phyloP scores from a whole-genome alignment of 179 eudicot genomes.

The Pouteria campechiana region DNA sequence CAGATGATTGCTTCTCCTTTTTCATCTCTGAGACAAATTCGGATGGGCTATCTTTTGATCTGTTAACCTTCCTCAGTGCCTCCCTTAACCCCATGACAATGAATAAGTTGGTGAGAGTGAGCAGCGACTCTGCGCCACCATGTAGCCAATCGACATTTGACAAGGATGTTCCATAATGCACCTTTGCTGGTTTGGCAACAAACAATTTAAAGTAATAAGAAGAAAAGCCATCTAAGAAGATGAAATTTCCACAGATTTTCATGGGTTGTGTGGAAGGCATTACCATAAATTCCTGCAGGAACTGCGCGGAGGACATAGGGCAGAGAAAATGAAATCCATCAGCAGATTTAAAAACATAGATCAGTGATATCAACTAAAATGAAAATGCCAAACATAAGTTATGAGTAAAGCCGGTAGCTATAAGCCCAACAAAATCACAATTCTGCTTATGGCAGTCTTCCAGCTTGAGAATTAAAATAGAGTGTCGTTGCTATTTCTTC shows the following conservation, averaged over 20 bases:
- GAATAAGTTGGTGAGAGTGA: slow-evolving; percentile 86
- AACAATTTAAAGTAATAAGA: background rate
- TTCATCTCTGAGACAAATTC: slow-evolving; percentile 17
- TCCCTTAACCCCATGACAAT: slow-evolving; percentile 84
- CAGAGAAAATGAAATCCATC: slow-evolving; percentile 18
- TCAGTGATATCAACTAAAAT: too few relatives aligned
- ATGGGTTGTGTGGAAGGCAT: slow-evolving; percentile 6
- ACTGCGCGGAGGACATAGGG: slow-evolving; percentile 37
- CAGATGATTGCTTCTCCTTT: slow-evolving; percentile 32
- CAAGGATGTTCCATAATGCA: slow-evolving; percentile 89
- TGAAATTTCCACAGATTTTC: background rate
- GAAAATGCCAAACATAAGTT: too few relatives aligned
- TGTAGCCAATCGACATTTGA: slow-evolving; percentile 99
- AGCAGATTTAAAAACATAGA: slow-evolving; percentile 8
- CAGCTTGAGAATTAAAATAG: too few relatives aligned
- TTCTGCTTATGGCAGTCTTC: too few relatives aligned
- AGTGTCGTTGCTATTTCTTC: too few relatives aligned
- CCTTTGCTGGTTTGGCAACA: slow-evolving; percentile 63
- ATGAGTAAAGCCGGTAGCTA: too few relatives aligned
- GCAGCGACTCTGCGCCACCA: slow-evolving; percentile 96
- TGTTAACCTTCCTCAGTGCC: slow-evolving; percentile 40
- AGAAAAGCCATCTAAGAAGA: background rate
- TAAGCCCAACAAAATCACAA: too few relatives aligned
- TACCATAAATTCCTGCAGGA: slow-evolving; percentile 99
- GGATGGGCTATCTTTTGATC: slow-evolving; percentile 23